Conservation (phyloP, 805 yeast species). For the Myxozyma neotropica region DNA sequence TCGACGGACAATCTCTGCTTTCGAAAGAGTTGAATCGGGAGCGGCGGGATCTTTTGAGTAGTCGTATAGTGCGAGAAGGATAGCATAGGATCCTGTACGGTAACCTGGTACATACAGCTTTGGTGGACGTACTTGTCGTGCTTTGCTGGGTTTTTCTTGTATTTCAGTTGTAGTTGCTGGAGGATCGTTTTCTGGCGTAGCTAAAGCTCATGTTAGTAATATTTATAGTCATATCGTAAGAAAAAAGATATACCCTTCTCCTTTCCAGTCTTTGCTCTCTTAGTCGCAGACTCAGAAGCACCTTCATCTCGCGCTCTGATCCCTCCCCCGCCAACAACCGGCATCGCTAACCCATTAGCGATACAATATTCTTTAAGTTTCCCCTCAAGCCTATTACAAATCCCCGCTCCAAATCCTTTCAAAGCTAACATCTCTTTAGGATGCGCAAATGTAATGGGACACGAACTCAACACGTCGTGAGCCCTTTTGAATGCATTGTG, state of each 20-base stretch:
- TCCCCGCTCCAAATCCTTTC: conserved; percentile 72
- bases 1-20: conserved; percentile 55
- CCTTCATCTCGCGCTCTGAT: background rate
- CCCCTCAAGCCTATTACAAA: conserved; percentile 54
- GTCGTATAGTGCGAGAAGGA: conserved; percentile 60
- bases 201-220: background rate
- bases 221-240: too few species aligned
- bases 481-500: conserved; percentile 61
- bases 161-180: background rate
- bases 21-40: conserved; percentile 59
- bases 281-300: background rate
- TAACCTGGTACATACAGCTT: conserved; percentile 67
- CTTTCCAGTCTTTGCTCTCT: background rate
- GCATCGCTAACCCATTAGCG: conserved; percentile 53
- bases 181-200: conserved; percentile 29
- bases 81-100: conserved; percentile 84
- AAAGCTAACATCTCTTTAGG: conserved; percentile 63
- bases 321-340: conserved; percentile 39
- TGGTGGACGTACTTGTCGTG: conserved; percentile 35
- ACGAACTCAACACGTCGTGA: conserved; percentile 51
- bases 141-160: background rate
- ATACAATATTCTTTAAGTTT: conserved; percentile 58
- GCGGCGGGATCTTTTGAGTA: conserved; percentile 23
- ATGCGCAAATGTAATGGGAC: conserved; percentile 51
- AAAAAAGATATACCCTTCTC: background rate